These are phyloP conservation scores for Neurospora intermedia DNA, from an alignment of 495 filamentous ascomycete species.

Conservation along the genomic window DNA sequence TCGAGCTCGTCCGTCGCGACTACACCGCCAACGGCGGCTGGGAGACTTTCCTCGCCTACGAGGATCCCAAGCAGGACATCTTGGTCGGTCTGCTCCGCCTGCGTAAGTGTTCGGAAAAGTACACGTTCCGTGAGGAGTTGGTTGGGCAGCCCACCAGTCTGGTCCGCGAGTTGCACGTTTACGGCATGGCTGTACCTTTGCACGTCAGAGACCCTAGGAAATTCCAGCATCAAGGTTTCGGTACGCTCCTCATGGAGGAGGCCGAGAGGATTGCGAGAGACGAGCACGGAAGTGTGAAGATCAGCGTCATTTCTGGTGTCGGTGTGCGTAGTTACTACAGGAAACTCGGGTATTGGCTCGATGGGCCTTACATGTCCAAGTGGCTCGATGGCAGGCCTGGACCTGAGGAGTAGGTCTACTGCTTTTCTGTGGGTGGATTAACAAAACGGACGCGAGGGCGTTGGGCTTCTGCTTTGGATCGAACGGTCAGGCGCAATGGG, in stretches of 20 bases:
- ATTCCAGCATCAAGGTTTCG: constrained; percentile 97
- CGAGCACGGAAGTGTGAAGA: constrained; percentile 87
- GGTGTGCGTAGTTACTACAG: constrained; percentile 90
- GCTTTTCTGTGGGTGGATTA: neutral
- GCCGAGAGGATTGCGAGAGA: constrained; percentile 89
- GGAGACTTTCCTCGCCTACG: constrained; percentile 97
- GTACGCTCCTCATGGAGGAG: constrained; percentile 94
- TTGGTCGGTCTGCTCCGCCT: constrained; percentile 84
- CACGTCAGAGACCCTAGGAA: constrained; percentile 89
- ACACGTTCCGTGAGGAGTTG: constrained; percentile 87
- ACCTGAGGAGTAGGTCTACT: constrained; percentile 8
- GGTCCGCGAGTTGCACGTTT: constrained; percentile 91
- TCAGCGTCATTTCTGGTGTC: constrained; percentile 90
- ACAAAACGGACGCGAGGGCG: neutral
- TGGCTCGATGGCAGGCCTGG: constrained; percentile 36
- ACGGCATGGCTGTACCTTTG: constrained; percentile 88
- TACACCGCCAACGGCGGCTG: constrained; percentile 92
- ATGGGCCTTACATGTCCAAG: constrained; percentile 88
- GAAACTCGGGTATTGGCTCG: constrained; percentile 82
- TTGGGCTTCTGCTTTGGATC: neutral
- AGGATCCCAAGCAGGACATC: constrained; percentile 98
- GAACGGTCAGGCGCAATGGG: neutral
- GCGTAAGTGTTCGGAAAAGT: constrained; percentile 76
- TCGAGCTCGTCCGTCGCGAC: constrained; percentile 92
- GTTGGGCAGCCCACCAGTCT: constrained; percentile 78